phyloP scores from a whole-genome alignment of 768 basidiomycete genomes.

The Rubroboletus satanas region DNA sequence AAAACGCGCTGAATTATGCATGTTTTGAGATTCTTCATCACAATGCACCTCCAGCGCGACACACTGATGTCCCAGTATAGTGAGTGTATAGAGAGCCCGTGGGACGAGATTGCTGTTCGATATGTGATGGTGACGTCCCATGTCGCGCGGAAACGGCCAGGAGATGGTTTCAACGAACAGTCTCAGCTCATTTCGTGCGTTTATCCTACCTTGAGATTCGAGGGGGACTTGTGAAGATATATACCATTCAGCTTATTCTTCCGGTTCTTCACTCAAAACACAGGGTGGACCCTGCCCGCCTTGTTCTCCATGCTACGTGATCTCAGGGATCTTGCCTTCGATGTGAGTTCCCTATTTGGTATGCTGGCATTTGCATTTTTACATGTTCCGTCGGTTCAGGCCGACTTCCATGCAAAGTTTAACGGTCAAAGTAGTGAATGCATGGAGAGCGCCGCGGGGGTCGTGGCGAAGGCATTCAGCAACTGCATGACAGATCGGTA shows the following conservation, averaged over 20 bases:
- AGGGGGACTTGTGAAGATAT: not conserved
- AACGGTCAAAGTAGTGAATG: slow-evolving; percentile 55
- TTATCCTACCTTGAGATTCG: not conserved
- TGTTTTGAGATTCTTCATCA: slow-evolving; percentile 7
- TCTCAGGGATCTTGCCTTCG: slow-evolving; percentile 79
- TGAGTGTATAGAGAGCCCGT: slow-evolving; percentile 65
- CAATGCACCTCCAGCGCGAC: slow-evolving; percentile 36
- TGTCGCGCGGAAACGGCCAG: slow-evolving; percentile 60
- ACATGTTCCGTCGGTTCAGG: slow-evolving; percentile 35
- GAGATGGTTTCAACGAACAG: slow-evolving; percentile 80
- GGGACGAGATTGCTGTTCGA: slow-evolving; percentile 84
- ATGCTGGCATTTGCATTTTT: not conserved
- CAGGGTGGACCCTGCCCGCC: slow-evolving; percentile 82
- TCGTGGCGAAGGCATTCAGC: slow-evolving; percentile 86
- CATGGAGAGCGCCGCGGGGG: slow-evolving; percentile 85
- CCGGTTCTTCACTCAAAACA: slow-evolving; percentile 74
- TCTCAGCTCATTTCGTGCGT: slow-evolving; percentile 72
- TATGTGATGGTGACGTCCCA: slow-evolving; percentile 75
- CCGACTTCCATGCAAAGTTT: slow-evolving; percentile 57
- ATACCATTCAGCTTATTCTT: slow-evolving; percentile 57
- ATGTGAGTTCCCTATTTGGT: slow-evolving; percentile 45
- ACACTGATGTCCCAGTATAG: slow-evolving; percentile 35
- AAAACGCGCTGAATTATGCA: not conserved
- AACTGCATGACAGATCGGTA: slow-evolving; percentile 83
- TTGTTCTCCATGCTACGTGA: slow-evolving; percentile 80